phyloP scores from a whole-genome alignment of 805 yeast genomes.

The Candida ovalis region DNA sequence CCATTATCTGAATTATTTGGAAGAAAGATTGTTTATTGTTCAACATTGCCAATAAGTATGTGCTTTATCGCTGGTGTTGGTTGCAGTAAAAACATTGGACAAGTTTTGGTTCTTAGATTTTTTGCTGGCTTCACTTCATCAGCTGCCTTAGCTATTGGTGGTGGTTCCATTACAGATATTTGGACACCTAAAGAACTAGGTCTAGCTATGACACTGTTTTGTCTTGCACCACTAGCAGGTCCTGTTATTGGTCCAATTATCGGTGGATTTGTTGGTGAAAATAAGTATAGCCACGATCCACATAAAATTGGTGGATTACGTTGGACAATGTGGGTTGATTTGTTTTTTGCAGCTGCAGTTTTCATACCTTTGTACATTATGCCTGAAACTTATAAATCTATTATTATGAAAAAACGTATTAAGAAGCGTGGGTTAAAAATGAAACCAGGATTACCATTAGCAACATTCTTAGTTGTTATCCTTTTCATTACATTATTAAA shows the following conservation, averaged over 20 bases:
- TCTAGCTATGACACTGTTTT: slow-evolving; percentile 72
- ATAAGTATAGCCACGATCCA: slow-evolving; percentile 28
- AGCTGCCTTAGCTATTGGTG: slow-evolving; percentile 80
- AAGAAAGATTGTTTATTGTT: slow-evolving; percentile 55
- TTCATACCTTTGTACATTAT: slow-evolving; percentile 40
- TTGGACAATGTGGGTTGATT: slow-evolving; percentile 69
- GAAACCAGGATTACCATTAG: slow-evolving; percentile 32
- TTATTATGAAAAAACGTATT: slow-evolving; percentile 58
- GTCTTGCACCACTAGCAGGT: slow-evolving; percentile 76
- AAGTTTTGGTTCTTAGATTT: slow-evolving; percentile 65
- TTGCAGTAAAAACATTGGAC: slow-evolving; percentile 54
- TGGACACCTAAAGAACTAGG: slow-evolving; percentile 67
- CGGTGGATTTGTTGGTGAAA: slow-evolving; percentile 65
- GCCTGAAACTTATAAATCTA: slow-evolving; percentile 75
- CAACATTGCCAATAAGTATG: slow-evolving; percentile 63
- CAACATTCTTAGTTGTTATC: slow-evolving; percentile 41
- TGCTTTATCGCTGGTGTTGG: slow-evolving; percentile 74
- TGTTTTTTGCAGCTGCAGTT: slow-evolving; percentile 62
- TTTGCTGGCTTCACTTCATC: slow-evolving; percentile 74
- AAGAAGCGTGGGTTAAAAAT: slow-evolving; percentile 52
- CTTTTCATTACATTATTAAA: slow-evolving; percentile 50
- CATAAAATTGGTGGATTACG: slow-evolving; percentile 47
- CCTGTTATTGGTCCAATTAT: slow-evolving; percentile 75
- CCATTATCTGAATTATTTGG: slow-evolving; percentile 72
- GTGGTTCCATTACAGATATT: slow-evolving; percentile 78